Evolutionary conservation across 768 basidiomycete species (phyloP), one percentile per base, ranked within the genome.

Genomic region (Psilocybe tampanensis): DNA sequence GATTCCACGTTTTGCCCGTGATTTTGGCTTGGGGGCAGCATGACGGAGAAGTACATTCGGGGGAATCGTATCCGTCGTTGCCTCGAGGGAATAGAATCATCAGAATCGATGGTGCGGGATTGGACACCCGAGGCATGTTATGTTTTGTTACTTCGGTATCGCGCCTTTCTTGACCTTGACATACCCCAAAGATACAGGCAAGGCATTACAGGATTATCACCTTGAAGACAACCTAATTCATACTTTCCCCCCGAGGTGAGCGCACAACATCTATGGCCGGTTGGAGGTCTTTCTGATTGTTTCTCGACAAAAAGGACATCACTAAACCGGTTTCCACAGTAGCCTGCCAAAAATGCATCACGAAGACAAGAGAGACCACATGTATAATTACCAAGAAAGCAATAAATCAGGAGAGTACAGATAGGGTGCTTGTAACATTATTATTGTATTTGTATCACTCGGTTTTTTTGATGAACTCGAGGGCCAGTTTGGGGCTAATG

Each of bases 401-500:
- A 47, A 4, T 29, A 29, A 29, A 29, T 29, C 29, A n/a, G 29
- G 29, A 56, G 42, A 56, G 6, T 36, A 55, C 44, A 60, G 44
- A 58, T 51, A 54, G 34, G 54, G 21, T 43, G 44, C 21, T 60
- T 26, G 44, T 56, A 50, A 41, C 22, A 52, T 33, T 29, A 23
- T 39, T 42, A 29, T 24, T 33, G 42, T 33, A 43, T 36, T 44
- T 49, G 41, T 36, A 47, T 33, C 49, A 45, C 45, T 44, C 44
- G 65, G 55, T 65, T 52, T 69, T 73, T 70, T 90, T 86, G 75
- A 93, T 80, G 66, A 86, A 90, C 54, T 86, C 85, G 36, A 92
- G 73, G 3, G 86, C 87, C 47, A 87, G 75, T 48, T 75, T 79
- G 1, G 88, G 83, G 65, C 89, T 90, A 52, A 22, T 47, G n/a